Conservation (phyloP, 768 basidiomycete species). For the Pleurotus pulmonarius region DNA sequence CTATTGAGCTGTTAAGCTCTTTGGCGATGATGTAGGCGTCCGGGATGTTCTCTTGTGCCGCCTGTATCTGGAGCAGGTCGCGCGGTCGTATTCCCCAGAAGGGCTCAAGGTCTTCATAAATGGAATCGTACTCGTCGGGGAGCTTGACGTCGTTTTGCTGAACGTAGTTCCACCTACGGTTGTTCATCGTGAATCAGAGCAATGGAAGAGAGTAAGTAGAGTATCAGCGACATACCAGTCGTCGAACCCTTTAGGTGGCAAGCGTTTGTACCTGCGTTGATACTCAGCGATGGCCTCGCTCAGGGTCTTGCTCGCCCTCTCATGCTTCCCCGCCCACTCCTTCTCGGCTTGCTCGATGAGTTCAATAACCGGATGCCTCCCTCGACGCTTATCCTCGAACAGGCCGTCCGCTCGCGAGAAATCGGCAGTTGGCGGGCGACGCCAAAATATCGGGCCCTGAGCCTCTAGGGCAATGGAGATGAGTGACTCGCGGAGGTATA, state of each 20-base stretch:
- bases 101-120: conserved; percentile 70
- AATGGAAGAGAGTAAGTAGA: conserved; percentile 21
- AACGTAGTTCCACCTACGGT: conserved; percentile 43
- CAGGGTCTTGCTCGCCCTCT: conserved; percentile 71
- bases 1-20: conserved; percentile 20
- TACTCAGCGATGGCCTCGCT: conserved; percentile 77
- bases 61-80: conserved; percentile 30
- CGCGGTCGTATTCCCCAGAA: conserved; percentile 64
- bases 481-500: not conserved
- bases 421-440: conserved; percentile 22
- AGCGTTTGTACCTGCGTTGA: conserved; percentile 62
- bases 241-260: conserved; percentile 84
- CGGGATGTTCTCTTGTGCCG: conserved; percentile 31
- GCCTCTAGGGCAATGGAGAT: not conserved
- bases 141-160: conserved; percentile 64
- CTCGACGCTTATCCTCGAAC: conserved; percentile 34
- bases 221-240: conserved; percentile 53
- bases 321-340: conserved; percentile 57
- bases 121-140: conserved; percentile 80
- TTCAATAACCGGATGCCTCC: conserved; percentile 72
- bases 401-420: conserved; percentile 34
- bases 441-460: not conserved
- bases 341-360: conserved; percentile 71
- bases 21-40: conserved; percentile 40
- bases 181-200: not conserved